These are phyloP conservation scores for Mycena albidolilacea DNA, from an alignment of 768 basidiomycete genomes.

Conservation along the genomic window DNA sequence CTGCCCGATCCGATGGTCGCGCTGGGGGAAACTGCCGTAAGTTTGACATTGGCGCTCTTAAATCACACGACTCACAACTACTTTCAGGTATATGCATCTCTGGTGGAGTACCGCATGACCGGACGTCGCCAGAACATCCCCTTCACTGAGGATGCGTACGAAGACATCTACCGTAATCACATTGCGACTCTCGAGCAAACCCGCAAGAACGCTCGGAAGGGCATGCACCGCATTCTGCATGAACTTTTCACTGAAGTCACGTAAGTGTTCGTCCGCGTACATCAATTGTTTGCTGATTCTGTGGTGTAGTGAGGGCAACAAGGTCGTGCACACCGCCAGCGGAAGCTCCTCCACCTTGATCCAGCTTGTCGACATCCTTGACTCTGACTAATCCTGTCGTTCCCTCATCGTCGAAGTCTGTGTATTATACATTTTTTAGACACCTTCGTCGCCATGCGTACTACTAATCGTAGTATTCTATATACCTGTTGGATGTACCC, in stretches of 20 bases:
- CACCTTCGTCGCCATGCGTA: too few relatives aligned
- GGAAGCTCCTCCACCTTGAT: conserved; percentile 29
- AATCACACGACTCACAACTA: neutral
- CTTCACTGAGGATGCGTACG: conserved; percentile 23
- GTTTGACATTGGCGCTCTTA: neutral
- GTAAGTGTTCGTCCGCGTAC: neutral
- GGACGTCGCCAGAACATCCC: conserved; percentile 19
- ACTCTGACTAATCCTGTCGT: conserved; percentile 10
- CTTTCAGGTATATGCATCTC: conserved; percentile 19
- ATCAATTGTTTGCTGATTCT: neutral
- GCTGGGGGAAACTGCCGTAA: conserved; percentile 9
- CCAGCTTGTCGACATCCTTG: conserved; percentile 17
- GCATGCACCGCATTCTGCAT: conserved; percentile 14
- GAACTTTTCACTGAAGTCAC: conserved; percentile 18
- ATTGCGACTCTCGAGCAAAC: neutral
- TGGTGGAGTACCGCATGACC: conserved; percentile 16
- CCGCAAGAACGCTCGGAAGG: neutral
- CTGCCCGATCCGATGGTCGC: conserved; percentile 18
- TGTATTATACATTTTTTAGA: too few relatives aligned
- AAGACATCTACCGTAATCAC: conserved; percentile 21
- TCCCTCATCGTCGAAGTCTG: too few relatives aligned
- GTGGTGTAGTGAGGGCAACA: neutral
- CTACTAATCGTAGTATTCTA: too few relatives aligned
- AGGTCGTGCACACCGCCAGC: neutral
- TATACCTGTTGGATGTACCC: too few relatives aligned